Conservation (phyloP, 805 yeast genomes). For the Pichia thaimueangensis region DNA sequence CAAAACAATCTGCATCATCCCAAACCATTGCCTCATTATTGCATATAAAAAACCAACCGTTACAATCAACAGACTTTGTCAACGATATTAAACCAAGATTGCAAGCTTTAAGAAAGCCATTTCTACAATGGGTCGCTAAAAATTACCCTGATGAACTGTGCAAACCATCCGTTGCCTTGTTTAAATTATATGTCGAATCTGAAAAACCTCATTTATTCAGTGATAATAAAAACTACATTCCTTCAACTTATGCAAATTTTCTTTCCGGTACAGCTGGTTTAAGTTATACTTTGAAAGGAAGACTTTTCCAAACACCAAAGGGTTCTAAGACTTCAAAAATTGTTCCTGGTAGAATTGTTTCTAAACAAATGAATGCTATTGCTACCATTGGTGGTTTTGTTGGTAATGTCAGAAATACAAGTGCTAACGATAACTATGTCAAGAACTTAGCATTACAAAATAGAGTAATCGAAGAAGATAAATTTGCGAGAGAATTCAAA, state of each 20-base stretch:
- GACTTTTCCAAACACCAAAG: slow-evolving; percentile 62
- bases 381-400: slow-evolving; percentile 51
- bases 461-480: slow-evolving; percentile 21
- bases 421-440: slow-evolving; percentile 13
- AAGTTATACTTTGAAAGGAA: slow-evolving; percentile 61
- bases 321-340: slow-evolving; percentile 50
- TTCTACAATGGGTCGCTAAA: slow-evolving; percentile 47
- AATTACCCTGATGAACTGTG: slow-evolving; percentile 40
- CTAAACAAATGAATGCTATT: slow-evolving; percentile 33
- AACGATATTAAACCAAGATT: slow-evolving; percentile 33
- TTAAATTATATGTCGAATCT: slow-evolving; percentile 35
- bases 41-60: slow-evolving; percentile 20
- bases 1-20: slow-evolving; percentile 18
- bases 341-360: slow-evolving; percentile 63
- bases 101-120: slow-evolving; percentile 43
- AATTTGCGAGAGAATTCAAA: slow-evolving; percentile 25
- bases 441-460: slow-evolving; percentile 22
- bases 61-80: slow-evolving; percentile 18
- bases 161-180: slow-evolving; percentile 19
- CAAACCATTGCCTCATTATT: slow-evolving; percentile 25
- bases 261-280: slow-evolving; percentile 69
- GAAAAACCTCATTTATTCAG: slow-evolving; percentile 15
- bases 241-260: slow-evolving; percentile 18
- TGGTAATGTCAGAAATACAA: slow-evolving; percentile 16
- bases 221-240: slow-evolving; percentile 12